phyloP scores from a whole-genome alignment of 129 eudicot genomes.

The Logfia minima region DNA sequence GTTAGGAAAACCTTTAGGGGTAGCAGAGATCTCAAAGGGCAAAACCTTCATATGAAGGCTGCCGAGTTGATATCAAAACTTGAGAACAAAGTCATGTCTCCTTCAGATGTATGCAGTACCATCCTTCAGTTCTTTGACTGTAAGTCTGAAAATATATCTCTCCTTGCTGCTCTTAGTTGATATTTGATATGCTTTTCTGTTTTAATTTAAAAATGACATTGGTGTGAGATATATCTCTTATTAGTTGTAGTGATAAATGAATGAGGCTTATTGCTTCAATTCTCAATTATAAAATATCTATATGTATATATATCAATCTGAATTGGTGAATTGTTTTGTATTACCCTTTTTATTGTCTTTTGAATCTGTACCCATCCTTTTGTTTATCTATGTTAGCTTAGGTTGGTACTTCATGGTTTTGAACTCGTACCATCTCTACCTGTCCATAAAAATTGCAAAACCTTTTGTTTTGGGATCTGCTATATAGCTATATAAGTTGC shows the following conservation, averaged over 20 bases:
- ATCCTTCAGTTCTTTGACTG: slow-evolving; percentile 65
- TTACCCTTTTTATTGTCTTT: neutral
- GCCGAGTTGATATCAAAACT: slow-evolving; percentile 53
- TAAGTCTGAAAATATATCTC: slow-evolving; percentile 42
- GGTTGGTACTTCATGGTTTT: neutral
- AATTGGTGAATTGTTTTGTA: neutral
- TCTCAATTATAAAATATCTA: neutral
- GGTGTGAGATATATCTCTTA: neutral
- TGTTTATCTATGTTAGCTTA: neutral
- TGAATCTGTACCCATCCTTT: neutral
- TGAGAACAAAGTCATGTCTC: slow-evolving; percentile 54
- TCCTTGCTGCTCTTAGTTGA: neutral
- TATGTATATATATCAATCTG: neutral
- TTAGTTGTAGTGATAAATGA: neutral
- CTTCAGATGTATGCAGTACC: slow-evolving; percentile 60
- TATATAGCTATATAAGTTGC: neutral
- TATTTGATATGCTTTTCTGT: slow-evolving; percentile 7
- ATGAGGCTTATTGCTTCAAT: neutral
- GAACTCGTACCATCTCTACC: neutral
- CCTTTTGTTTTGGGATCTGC: neutral
- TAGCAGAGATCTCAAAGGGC: slow-evolving; percentile 77
- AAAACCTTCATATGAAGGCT: slow-evolving; percentile 61
- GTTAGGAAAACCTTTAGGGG: slow-evolving; percentile 66
- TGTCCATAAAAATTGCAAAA: neutral
- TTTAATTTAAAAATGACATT: neutral